Evolutionary conservation across 163 green algal species (phyloP).

Genomic region (Scenedesmus sp.): DNA sequence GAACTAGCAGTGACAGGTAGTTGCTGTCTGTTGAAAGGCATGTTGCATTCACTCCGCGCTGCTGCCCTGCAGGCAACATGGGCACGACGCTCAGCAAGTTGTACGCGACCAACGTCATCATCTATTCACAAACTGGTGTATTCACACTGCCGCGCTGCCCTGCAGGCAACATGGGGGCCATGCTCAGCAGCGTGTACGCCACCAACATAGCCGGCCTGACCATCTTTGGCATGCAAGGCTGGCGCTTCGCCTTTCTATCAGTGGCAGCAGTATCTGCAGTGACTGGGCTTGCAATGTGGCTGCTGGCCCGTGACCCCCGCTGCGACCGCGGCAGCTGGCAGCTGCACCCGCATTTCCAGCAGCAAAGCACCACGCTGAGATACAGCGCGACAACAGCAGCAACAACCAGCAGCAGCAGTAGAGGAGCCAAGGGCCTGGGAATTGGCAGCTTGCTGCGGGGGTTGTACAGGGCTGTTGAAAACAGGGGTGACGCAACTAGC

Average conservation of each 20-base stretch:
- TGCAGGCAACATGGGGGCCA: constrained; percentile 11
- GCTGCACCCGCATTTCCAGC: not conserved
- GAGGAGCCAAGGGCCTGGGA: not conserved
- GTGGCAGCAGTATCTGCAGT: constrained; percentile 18
- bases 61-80: not conserved
- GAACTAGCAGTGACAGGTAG: not conserved
- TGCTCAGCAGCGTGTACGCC: constrained; percentile 22
- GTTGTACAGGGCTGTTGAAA: not conserved
- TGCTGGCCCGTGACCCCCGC: not conserved
- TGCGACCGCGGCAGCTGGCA: constrained; percentile 22
- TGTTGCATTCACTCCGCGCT: not conserved
- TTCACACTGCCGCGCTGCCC: not conserved
- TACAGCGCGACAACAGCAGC: not conserved
- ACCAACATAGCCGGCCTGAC: constrained; percentile 6
- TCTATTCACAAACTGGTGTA: no score
- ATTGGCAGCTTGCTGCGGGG: not conserved
- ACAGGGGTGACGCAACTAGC: not conserved
- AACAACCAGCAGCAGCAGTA: constrained; percentile 15
- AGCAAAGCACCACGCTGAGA: not conserved
- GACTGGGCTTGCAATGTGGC: constrained; percentile 12
- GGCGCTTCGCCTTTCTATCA: constrained; percentile 13
- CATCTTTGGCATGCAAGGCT: not conserved
- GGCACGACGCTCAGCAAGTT: not conserved
- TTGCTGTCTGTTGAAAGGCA: not conserved
- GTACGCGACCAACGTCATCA: not conserved